These are phyloP conservation scores for Discostella pseudostelligera DNA, from an alignment of 108 stramenopile genomes.

Conservation along the genomic window DNA sequence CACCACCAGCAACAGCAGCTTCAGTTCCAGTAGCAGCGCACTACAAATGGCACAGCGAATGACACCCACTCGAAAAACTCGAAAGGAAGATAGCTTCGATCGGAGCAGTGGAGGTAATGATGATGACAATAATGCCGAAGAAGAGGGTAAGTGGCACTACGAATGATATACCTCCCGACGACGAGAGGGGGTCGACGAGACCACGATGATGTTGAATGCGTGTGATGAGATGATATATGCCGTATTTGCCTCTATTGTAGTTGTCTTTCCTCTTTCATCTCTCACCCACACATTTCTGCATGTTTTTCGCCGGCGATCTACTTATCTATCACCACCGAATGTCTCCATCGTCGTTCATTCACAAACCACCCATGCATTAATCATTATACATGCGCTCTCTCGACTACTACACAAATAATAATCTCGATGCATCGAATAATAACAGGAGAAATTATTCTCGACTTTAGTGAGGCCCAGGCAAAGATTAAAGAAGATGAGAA, in stretches of 20 bases:
- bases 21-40: background rate
- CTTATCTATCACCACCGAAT: no score
- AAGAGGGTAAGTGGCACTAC: constrained; percentile 21
- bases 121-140: constrained; percentile 11
- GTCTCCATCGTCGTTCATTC: no score
- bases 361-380: no score
- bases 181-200: no score
- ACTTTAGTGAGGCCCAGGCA: constrained; percentile 40
- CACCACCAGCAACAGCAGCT: no score
- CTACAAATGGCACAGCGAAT: constrained; percentile 29
- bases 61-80: constrained; percentile 38
- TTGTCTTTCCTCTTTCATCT: background rate
- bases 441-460: constrained; percentile 35
- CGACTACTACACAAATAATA: no score
- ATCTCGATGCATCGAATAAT: background rate
- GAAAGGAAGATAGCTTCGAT: constrained; percentile 40
- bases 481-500: constrained; percentile 46
- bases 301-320: no score
- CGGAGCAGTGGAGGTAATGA: background rate
- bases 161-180: no score
- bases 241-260: background rate
- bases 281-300: background rate
- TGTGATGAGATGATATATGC: no score
- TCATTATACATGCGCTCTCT: no score
- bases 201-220: no score